phyloP scores from a whole-genome alignment of 169 alveolate genomes.

The Besnoitia besnoiti region DNA sequence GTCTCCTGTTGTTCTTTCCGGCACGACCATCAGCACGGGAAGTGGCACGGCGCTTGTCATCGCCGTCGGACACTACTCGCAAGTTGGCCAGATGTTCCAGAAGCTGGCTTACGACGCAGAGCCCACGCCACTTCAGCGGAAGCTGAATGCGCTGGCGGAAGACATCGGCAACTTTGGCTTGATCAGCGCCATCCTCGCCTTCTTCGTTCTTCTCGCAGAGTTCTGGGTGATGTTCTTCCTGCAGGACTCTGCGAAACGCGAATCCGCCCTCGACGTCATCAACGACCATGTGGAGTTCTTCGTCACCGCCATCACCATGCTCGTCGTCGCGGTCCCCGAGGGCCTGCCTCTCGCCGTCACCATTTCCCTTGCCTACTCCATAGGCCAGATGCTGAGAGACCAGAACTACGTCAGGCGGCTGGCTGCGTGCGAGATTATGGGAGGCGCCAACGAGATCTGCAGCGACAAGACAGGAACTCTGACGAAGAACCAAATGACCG shows the following conservation, averaged over 20 bases:
- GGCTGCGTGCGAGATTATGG: slow-evolving; percentile 91
- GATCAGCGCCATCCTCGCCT: slow-evolving; percentile 78
- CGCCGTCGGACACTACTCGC: slow-evolving; percentile 86
- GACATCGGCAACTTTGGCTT: slow-evolving; percentile 84
- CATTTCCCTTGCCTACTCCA: slow-evolving; percentile 87
- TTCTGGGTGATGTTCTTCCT: slow-evolving; percentile 59
- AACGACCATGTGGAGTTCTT: slow-evolving; percentile 69
- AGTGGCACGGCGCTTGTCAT: slow-evolving; percentile 82
- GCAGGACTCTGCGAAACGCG: slow-evolving; percentile 36
- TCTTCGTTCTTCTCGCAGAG: slow-evolving; percentile 77
- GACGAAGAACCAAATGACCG: slow-evolving; percentile 97
- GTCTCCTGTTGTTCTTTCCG: slow-evolving; percentile 85
- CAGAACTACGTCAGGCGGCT: slow-evolving; percentile 71
- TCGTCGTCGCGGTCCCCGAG: slow-evolving; percentile 93
- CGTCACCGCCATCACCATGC: slow-evolving; percentile 83
- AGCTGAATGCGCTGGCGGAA: slow-evolving; percentile 83
- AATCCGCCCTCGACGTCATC: slow-evolving; percentile 42
- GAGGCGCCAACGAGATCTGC: slow-evolving; percentile 98
- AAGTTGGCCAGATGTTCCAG: slow-evolving; percentile 77
- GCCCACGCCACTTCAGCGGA: slow-evolving; percentile 84
- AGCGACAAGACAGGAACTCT: slow-evolving; percentile 99
- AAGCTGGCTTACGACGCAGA: slow-evolving; percentile 73
- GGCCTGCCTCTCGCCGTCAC: slow-evolving; percentile 95
- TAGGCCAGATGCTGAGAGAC: slow-evolving; percentile 89
- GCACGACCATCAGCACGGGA: slow-evolving; percentile 87